phyloP scores from a whole-genome alignment of 768 basidiomycete genomes.

The Mycena olivaceomarginata region DNA sequence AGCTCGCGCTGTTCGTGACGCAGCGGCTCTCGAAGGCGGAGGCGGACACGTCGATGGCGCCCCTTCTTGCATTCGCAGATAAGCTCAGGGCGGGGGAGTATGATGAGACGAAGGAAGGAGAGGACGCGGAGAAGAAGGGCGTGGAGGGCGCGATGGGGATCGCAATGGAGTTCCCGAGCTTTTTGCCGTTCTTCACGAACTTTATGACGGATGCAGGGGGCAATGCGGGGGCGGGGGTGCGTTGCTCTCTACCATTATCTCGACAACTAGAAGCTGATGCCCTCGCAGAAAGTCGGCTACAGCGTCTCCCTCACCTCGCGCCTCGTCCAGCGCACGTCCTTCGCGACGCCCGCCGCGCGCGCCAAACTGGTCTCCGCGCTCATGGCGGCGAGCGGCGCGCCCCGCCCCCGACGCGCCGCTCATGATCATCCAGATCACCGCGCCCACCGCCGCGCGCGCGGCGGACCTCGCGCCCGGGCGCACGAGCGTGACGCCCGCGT shows the following conservation, averaged over 20 bases:
- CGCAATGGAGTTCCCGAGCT: slow-evolving; percentile 64
- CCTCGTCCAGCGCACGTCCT: slow-evolving; percentile 62
- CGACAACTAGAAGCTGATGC: background rate
- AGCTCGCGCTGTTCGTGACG: slow-evolving; percentile 65
- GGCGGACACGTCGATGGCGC: slow-evolving; percentile 63
- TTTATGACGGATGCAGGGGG: slow-evolving; percentile 55
- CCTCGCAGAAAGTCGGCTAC: slow-evolving; percentile 59
- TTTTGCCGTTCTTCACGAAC: slow-evolving; percentile 46
- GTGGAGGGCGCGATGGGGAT: slow-evolving; percentile 51
- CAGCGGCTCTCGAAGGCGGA: slow-evolving; percentile 60
- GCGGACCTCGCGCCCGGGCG: slow-evolving; percentile 54
- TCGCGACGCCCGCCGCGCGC: slow-evolving; percentile 54
- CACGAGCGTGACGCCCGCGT: slow-evolving; percentile 67
- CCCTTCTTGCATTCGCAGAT: slow-evolving; percentile 61
- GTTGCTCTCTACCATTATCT: slow-evolving; percentile 27
- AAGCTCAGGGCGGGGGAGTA: slow-evolving; percentile 39
- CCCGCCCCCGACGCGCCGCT: slow-evolving; percentile 56
- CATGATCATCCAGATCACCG: slow-evolving; percentile 63
- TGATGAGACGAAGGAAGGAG: no score
- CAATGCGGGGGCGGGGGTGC: slow-evolving; percentile 58
- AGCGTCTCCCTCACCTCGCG: slow-evolving; percentile 66
- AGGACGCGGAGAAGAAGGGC: slow-evolving; percentile 29
- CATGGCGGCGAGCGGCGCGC: slow-evolving; percentile 52
- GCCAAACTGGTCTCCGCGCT: slow-evolving; percentile 59
- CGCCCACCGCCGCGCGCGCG: slow-evolving; percentile 49